Evolutionary conservation across 768 basidiomycete species (phyloP), one percentile per base, ranked within the genome.

Genomic region (Imleria badia): DNA sequence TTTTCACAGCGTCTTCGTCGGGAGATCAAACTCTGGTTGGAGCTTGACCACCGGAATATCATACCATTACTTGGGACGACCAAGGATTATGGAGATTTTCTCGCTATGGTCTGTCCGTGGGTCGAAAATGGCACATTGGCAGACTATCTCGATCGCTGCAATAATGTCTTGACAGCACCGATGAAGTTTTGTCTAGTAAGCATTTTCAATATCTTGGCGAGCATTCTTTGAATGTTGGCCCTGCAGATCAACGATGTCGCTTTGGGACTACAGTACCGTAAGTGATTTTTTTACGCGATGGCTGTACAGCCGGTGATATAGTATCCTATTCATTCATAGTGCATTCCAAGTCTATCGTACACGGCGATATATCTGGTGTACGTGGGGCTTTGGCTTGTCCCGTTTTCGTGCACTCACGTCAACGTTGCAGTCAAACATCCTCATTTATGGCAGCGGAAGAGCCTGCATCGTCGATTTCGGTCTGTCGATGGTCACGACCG

Each of bases 391-490:
- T 23, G 0, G 8, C 19, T 54, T 12, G 1, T 11, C n/a, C 11
- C 5, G 31, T 14, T 42, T 33, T 30, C 39, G 2, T 10, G 9
- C 1, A 14, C 42, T 48, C 6, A 53, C 26, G 12, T 39, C 4
- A 22, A 10, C 2, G 17, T 30, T 19, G 5, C 36, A 70, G 78
- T 72, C 77, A 0, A 82, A 82, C 45, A 66, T 82, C 43, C 73
- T 81, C 6, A 70, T 82, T 33, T 65, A 76, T 51, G 67, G 66
- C 40, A 64, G 74, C 17, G 73, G 75, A 20, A 73, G 73, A 30
- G 78, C 75, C 1, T 73, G 73, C 26, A 62, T 82, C 8, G 71
- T 72, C 30, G 79, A 81, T 54, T 80, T 81, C 49, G 79, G 80
- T 5, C 59, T 81, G 3, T 81, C 78, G 3, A 72, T 65, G 22